Evolutionary conservation across 2,329 filamentous ascomycete genomes (phyloP).

Genomic region (Cadophora gregata): DNA sequence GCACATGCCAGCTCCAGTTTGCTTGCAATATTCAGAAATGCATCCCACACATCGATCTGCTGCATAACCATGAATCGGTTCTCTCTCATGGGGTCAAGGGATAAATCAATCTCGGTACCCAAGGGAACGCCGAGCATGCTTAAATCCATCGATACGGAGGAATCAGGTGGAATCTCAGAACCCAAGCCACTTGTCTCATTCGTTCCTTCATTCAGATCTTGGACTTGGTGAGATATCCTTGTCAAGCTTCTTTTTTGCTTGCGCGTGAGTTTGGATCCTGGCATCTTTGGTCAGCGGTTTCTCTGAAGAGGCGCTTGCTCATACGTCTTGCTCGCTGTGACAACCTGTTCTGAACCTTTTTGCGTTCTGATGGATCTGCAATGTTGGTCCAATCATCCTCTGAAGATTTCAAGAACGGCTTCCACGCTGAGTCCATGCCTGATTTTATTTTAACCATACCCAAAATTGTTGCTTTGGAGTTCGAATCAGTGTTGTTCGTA

Average conservation of each 20-base stretch:
- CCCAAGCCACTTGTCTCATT: background rate
- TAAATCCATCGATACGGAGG: background rate
- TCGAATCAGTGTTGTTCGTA: background rate
- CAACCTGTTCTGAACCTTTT: constrained; percentile 38
- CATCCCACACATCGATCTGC: constrained; percentile 26
- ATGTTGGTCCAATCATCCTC: constrained; percentile 46
- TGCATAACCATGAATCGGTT: constrained; percentile 32
- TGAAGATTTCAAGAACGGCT: constrained; percentile 31
- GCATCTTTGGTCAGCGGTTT: background rate
- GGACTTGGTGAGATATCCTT: too few species aligned
- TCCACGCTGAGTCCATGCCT: constrained; percentile 31
- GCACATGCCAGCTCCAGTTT: constrained; percentile 28
- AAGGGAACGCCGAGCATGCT: background rate
- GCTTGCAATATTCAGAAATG: constrained; percentile 28
- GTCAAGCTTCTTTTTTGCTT: background rate
- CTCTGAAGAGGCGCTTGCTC: background rate
- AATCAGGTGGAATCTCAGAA: background rate
- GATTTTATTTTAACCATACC: background rate
- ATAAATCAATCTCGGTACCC: background rate
- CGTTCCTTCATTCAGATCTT: background rate
- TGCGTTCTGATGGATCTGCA: constrained; percentile 41
- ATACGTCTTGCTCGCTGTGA: constrained; percentile 40
- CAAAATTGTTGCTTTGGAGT: background rate
- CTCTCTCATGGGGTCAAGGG: constrained; percentile 27
- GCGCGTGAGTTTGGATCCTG: background rate